phyloP scores from a whole-genome alignment of 140 eudicot species.

The Flaveria floridana region DNA sequence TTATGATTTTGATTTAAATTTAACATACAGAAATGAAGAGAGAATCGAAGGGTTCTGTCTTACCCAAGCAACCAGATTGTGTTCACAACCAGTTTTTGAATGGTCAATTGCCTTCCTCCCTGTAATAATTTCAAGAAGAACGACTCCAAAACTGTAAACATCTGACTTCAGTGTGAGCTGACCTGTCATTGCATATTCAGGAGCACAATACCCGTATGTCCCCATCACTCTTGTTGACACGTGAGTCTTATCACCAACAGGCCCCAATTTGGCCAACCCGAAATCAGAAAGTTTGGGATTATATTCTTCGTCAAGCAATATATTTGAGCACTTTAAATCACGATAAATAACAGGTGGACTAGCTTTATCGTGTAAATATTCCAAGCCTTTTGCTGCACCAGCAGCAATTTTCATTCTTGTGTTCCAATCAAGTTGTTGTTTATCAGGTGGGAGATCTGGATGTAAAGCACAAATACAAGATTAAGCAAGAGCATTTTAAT shows the following conservation, averaged over 20 bases:
- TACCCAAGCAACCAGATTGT: constrained; percentile 94
- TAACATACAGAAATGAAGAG: constrained; percentile 12
- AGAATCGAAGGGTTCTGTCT: constrained; percentile 29
- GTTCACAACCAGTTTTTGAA: constrained; percentile 76
- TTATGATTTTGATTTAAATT: neutral
- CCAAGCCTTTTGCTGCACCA: constrained; percentile 92
- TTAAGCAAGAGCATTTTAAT: neutral
- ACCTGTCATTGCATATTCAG: constrained; percentile 91
- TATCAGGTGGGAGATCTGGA: constrained; percentile 73
- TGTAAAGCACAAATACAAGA: neutral
- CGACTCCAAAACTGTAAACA: constrained; percentile 91
- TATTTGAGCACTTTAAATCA: constrained; percentile 83
- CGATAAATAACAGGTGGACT: constrained; percentile 89
- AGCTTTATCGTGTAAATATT: constrained; percentile 83
- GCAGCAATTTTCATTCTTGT: constrained; percentile 95
- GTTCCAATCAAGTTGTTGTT: constrained; percentile 77
- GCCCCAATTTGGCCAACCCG: constrained; percentile 88
- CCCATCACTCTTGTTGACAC: constrained; percentile 96
- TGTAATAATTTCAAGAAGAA: constrained; percentile 85
- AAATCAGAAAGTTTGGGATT: constrained; percentile 86
- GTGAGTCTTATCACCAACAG: constrained; percentile 91
- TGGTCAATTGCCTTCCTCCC: constrained; percentile 90
- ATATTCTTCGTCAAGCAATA: constrained; percentile 68
- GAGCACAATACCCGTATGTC: constrained; percentile 94
- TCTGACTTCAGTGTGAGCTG: constrained; percentile 90